Percentiles rank a stretch among this genome's conserved stretches.
These are phyloP conservation scores for Mediolabrus comicus DNA, from an alignment of 108 stramenopile species.

Conservation along the genomic window DNA sequence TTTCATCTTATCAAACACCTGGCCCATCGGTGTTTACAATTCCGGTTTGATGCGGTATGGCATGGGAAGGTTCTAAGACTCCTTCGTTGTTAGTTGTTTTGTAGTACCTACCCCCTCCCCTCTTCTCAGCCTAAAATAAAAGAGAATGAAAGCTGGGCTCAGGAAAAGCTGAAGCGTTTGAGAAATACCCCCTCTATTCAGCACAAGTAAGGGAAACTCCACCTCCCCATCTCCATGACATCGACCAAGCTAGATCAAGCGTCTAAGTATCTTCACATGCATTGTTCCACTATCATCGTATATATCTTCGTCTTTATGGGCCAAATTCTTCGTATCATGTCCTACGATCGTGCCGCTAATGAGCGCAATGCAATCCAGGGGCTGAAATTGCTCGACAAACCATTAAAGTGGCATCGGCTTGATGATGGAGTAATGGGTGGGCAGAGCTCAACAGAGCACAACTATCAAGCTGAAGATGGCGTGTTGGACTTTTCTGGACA, in stretches of 20 bases:
- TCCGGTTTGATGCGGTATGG: too few relatives aligned
- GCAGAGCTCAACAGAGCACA: constrained; percentile 47
- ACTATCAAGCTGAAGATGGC: neutral
- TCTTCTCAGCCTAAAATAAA: too few relatives aligned
- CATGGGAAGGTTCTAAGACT: too few relatives aligned
- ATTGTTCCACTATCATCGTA: neutral
- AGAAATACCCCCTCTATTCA: too few relatives aligned
- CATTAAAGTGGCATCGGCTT: constrained; percentile 56
- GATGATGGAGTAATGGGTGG: constrained; percentile 87
- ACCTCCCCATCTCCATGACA: too few relatives aligned
- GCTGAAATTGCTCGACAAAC: constrained; percentile 37
- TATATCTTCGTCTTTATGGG: constrained; percentile 42
- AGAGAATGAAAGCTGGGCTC: too few relatives aligned
- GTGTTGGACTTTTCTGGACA: constrained; percentile 60
- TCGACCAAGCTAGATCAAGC: too few relatives aligned
- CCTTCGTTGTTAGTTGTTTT: too few relatives aligned
- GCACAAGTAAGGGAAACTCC: too few relatives aligned
- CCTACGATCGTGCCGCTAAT: constrained; percentile 63
- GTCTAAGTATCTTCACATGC: too few relatives aligned
- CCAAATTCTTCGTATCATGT: constrained; percentile 50
- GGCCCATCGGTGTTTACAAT: constrained; percentile 30
- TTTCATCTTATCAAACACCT: constrained; percentile 11
- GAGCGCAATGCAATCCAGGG: constrained; percentile 43
- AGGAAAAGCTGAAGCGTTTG: too few relatives aligned
- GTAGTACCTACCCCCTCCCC: too few relatives aligned